These are phyloP conservation scores for Santalum album DNA, from an alignment of 164 flowering plant species.

Conservation along the genomic window DNA sequence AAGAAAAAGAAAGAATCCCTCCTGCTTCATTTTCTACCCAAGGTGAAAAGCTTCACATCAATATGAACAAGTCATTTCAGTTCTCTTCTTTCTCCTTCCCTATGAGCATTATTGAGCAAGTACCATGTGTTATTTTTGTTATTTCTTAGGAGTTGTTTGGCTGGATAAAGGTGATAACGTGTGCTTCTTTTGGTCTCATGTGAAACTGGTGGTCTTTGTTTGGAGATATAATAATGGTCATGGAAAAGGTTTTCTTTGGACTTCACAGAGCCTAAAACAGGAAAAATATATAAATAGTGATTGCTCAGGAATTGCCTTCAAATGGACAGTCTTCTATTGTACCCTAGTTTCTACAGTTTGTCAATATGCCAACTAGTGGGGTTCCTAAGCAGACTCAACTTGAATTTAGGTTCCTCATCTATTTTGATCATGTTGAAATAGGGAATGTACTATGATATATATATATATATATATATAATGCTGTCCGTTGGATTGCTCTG, in stretches of 20 bases:
- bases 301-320: not conserved
- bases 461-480: no score
- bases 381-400: no score
- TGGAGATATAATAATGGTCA: not conserved
- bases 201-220: not conserved
- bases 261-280: not conserved
- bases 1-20: no score
- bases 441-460: no score
- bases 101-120: not conserved
- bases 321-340: not conserved
- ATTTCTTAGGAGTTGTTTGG: not conserved
- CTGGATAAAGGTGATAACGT: not conserved
- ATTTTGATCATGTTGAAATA: no score
- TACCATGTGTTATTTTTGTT: conserved; percentile 7
- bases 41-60: conserved; percentile 30
- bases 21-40: not conserved
- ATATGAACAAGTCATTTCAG: conserved; percentile 4
- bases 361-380: not conserved
- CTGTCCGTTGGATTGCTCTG: no score
- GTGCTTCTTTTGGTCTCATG: not conserved
- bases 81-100: not conserved
- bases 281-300: not conserved
- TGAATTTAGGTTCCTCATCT: no score
- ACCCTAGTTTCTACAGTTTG: not conserved
- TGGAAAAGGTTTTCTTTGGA: not conserved